A percentile compares a stretch with the other conserved stretches of the same genome.
Evolutionary conservation across 768 basidiomycete genomes (phyloP).

Genomic region (Podaxis sp.): DNA sequence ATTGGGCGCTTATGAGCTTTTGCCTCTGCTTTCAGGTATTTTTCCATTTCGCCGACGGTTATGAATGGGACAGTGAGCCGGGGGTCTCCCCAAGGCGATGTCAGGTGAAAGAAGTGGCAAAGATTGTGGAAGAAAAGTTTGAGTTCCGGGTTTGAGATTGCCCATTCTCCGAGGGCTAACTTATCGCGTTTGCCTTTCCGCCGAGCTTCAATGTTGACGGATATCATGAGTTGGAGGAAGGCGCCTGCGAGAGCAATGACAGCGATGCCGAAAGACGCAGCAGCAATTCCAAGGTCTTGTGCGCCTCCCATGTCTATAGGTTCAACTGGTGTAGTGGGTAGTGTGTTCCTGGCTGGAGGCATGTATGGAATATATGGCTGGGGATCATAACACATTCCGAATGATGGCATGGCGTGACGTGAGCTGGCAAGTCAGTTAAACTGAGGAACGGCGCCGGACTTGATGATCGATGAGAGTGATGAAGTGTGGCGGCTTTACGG

Average conservation of each 20-base stretch:
- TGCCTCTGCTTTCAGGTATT: neutral
- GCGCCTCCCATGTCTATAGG: neutral
- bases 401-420: too few relatives aligned
- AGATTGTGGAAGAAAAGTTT: neutral
- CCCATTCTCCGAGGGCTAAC: neutral
- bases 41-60: neutral
- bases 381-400: neutral
- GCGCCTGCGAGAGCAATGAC: neutral
- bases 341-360: neutral
- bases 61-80: neutral
- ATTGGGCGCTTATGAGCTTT: neutral
- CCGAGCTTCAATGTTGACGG: neutral
- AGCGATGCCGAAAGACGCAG: neutral
- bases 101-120: neutral
- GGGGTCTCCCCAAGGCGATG: neutral
- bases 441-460: too few relatives aligned
- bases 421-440: too few relatives aligned
- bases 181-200: neutral
- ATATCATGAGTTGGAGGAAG: neutral
- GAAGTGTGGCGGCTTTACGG: too few relatives aligned
- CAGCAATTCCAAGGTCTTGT: neutral
- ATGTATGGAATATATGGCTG: neutral
- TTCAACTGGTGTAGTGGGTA: neutral
- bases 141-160: neutral
- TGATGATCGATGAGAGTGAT: too few relatives aligned